A percentile compares a stretch with the other conserved stretches of the same genome.
Evolutionary conservation across 2,329 filamentous ascomycete species (phyloP).

Genomic region (Pseudodiploospora longispora): DNA sequence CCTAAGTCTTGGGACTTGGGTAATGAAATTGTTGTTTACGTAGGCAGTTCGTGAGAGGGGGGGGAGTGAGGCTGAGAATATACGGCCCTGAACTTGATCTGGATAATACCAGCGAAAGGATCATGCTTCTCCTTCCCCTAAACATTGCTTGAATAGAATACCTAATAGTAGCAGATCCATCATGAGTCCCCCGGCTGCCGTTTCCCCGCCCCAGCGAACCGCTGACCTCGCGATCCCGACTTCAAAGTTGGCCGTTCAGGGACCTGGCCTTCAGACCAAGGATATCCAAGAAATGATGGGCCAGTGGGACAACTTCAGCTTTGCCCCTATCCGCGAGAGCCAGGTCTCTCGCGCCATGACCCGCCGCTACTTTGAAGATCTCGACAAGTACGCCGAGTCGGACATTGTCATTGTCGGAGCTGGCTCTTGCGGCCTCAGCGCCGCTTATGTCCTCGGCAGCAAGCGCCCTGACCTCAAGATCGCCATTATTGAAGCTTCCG

Average conservation of each 20-base stretch:
- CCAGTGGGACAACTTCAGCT: constrained; percentile 76
- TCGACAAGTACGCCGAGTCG: constrained; percentile 83
- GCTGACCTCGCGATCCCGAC: constrained; percentile 36
- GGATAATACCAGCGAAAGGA: constrained; percentile 99
- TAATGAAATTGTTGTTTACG: background rate
- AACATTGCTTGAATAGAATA: constrained; percentile 12
- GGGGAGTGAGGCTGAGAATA: constrained; percentile 60
- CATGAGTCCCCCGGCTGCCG: constrained; percentile 75
- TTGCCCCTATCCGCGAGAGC: constrained; percentile 81
- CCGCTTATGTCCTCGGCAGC: constrained; percentile 77
- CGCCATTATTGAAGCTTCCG: constrained; percentile 80
- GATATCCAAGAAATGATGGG: constrained; percentile 58
- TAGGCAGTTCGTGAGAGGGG: background rate
- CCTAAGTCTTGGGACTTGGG: too few relatives aligned
- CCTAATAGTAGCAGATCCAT: constrained; percentile 30
- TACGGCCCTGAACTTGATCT: constrained; percentile 93
- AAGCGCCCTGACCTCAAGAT: constrained; percentile 85
- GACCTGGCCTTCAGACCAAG: constrained; percentile 27
- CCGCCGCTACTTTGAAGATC: constrained; percentile 81
- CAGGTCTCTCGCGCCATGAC: constrained; percentile 93
- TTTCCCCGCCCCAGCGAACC: constrained; percentile 47
- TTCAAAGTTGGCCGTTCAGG: constrained; percentile 32
- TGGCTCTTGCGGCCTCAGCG: constrained; percentile 77
- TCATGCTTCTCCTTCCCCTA: constrained; percentile 62
- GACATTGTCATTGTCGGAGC: constrained; percentile 92